Base-by-base conservation (phyloP, 192 early-diverging fungal genomes). In the Coemansia javaensis region DNA sequence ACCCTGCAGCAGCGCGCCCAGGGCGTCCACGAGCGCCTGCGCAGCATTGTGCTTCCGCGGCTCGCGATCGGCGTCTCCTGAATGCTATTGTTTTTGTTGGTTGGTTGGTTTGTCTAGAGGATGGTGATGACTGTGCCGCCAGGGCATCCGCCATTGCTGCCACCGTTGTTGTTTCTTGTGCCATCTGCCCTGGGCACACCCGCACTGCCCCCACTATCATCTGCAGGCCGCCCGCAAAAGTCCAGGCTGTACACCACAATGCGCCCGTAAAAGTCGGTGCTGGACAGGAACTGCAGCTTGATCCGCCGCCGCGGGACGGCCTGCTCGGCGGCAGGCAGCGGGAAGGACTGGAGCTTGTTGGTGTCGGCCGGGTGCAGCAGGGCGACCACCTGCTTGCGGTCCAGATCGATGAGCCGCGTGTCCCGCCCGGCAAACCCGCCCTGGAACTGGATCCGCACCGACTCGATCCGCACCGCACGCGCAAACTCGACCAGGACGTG, bases 391-490 rank as follows among this genome's bases (percentile, higher is more conserved):
- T 49, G 38, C 16, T 60, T 66, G 12, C 49, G 55, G 23, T 36
- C 41, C 33, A 66, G 63, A 7, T 75, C 82, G 4, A 82, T 53
- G 2, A 86, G 55, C 30, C 73, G 57, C 36, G 82, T 82, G 17
- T 72, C 78, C 41, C 85, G 89, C 32, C 88, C 91, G 7, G 81
- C 87, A 50, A 94, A 94, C 1, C 91, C 91, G 32, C 91, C 91
- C 44, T 94, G 91, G 56, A 94, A 94, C 68, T 82, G 87, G 33
- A 90, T 47, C 7, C 34, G 36, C 24, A 90, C 37, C 0, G 44
- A 22, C 3, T 61, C 27, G 0, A 84, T 28, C 7, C 34, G 18
- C 2, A 81, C 81, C 7, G 67, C 59, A 2, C 50, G 58, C 2
- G 56, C 66, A 47, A 90, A 90, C 50, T 89, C 82, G 4, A 93